Conservation (phyloP, 2,329 filamentous ascomycete genomes). For the Calonectria hawksworthii region DNA sequence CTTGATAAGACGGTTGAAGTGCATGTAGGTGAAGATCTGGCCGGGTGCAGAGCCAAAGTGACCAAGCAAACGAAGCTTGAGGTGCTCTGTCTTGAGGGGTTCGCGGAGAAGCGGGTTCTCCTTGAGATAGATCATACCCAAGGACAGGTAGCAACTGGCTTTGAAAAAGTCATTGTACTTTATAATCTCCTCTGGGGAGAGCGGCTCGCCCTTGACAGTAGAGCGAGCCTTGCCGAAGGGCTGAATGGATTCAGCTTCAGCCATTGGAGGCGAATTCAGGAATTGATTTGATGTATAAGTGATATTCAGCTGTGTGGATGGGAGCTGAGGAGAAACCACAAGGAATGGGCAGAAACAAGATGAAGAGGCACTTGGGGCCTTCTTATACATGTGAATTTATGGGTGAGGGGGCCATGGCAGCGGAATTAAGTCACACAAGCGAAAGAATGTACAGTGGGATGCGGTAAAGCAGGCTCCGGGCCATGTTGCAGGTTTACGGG, state of each 20-base stretch:
- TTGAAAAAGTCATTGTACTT: slow-evolving; percentile 82
- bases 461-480: slow-evolving; percentile 35
- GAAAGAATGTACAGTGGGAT: slow-evolving; percentile 37
- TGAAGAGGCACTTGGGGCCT: slow-evolving; percentile 30
- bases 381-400: slow-evolving; percentile 41
- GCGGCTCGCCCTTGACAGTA: slow-evolving; percentile 72
- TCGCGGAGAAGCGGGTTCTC: slow-evolving; percentile 80
- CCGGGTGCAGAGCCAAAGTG: slow-evolving; percentile 87
- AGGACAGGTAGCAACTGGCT: slow-evolving; percentile 79
- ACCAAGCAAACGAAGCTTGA: slow-evolving; percentile 81
- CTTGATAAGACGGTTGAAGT: slow-evolving; percentile 86
- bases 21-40: slow-evolving; percentile 85
- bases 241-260: slow-evolving; percentile 69
- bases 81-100: slow-evolving; percentile 76
- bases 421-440: slow-evolving; percentile 22
- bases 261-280: slow-evolving; percentile 45
- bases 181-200: slow-evolving; percentile 75
- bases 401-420: slow-evolving; percentile 26
- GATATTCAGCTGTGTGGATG: slow-evolving; percentile 39
- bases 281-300: slow-evolving; percentile 26
- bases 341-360: slow-evolving; percentile 15
- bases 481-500: slow-evolving; percentile 37
- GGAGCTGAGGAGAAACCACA: slow-evolving; percentile 41
- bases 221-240: slow-evolving; percentile 76
- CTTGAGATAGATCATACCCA: slow-evolving; percentile 86